These are phyloP conservation scores for Suhomyces coccinellae DNA, from an alignment of 1,139 yeast species.

Conservation along the genomic window DNA sequence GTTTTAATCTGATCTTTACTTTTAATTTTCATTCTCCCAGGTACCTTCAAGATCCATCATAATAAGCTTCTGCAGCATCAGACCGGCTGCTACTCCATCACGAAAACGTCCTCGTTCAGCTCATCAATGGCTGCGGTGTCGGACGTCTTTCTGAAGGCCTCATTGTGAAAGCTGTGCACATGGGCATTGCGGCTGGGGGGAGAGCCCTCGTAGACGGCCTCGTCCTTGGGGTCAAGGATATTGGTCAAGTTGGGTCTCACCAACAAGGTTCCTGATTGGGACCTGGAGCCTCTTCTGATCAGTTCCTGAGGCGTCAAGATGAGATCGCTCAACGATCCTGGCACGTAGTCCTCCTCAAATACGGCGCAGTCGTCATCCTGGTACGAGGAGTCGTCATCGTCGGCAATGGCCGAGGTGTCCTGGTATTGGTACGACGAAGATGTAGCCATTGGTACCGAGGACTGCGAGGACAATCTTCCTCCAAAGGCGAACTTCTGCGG, in stretches of 20 bases:
- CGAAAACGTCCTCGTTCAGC: slow-evolving; percentile 30
- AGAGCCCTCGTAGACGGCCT: not conserved
- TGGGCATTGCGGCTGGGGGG: not conserved
- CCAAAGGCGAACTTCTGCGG: slow-evolving; percentile 8
- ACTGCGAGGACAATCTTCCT: slow-evolving; percentile 7
- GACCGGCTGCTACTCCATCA: slow-evolving; percentile 31
- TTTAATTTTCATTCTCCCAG: too few relatives aligned
- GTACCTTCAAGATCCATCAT: too few relatives aligned
- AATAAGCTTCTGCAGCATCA: not conserved
- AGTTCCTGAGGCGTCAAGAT: slow-evolving; percentile 76
- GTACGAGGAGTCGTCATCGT: slow-evolving; percentile 18
- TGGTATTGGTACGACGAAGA: slow-evolving; percentile 13
- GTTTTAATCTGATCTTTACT: too few relatives aligned
- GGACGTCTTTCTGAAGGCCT: slow-evolving; percentile 13
- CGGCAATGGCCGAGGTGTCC: slow-evolving; percentile 21
- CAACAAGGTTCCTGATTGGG: slow-evolving; percentile 47
- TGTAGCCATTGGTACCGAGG: slow-evolving; percentile 1
- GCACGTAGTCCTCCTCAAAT: slow-evolving; percentile 73
- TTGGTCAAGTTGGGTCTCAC: slow-evolving; percentile 34
- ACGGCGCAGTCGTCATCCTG: slow-evolving; percentile 25
- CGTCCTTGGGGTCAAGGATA: slow-evolving; percentile 9
- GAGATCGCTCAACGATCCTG: slow-evolving; percentile 69
- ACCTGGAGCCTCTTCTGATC: slow-evolving; percentile 61
- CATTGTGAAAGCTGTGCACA: slow-evolving; percentile 11
- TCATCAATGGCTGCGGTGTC: slow-evolving; percentile 3